Evolutionary conservation across 345 rosid species (phyloP).

Genomic region (Gossypium mustelinum): DNA sequence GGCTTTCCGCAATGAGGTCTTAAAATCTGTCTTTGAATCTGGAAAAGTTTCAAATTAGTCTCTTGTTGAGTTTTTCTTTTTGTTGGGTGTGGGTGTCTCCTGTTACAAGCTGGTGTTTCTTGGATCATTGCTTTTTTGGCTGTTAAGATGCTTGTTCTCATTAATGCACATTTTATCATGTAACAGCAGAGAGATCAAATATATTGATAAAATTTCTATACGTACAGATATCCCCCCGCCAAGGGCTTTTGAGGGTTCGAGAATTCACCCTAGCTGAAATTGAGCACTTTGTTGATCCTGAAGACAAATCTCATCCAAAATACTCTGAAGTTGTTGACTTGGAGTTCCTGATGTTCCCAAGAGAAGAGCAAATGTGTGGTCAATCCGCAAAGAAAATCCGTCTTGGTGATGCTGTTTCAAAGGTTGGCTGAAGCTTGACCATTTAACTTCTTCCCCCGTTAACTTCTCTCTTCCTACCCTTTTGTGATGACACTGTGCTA

Average conservation of each 20-base stretch:
- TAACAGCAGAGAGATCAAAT: neutral
- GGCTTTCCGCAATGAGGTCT: constrained; percentile 96
- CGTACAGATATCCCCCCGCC: constrained; percentile 89
- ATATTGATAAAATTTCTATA: neutral
- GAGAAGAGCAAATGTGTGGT: constrained; percentile 82
- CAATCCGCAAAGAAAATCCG: constrained; percentile 58
- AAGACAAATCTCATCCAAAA: constrained; percentile 87
- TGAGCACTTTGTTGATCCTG: constrained; percentile 97
- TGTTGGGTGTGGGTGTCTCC: neutral
- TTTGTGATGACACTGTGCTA: constrained; percentile 10
- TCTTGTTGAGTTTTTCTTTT: neutral
- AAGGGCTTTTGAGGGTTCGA: constrained; percentile 93
- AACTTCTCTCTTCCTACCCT: neutral
- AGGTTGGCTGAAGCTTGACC: constrained; percentile 32
- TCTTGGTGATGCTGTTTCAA: constrained; percentile 79
- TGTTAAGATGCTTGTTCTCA: constrained; percentile 4
- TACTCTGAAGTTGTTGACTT: constrained; percentile 57
- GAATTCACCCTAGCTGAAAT: constrained; percentile 95
- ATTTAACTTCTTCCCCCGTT: neutral
- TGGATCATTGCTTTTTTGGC: neutral
- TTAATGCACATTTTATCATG: neutral
- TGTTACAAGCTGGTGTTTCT: neutral
- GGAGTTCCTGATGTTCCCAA: constrained; percentile 88
- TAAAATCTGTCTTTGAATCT: constrained; percentile 13
- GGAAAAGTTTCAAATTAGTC: neutral